Percentiles rank a stretch among this genome's conserved stretches.
Conservation (phyloP, 805 yeast species). For the Ogataea sp. region DNA sequence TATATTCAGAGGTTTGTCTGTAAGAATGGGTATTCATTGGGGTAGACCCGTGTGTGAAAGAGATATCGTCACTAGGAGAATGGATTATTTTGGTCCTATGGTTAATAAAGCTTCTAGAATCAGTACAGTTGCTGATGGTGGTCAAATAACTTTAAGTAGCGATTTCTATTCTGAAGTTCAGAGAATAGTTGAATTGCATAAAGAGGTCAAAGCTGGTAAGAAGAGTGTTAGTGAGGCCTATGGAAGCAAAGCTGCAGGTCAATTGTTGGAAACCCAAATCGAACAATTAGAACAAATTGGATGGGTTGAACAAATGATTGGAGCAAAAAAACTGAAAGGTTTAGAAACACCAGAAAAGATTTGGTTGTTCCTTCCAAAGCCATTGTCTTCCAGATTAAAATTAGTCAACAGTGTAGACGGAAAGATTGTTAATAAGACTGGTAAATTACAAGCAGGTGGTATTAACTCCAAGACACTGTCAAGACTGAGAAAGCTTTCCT, state of each 20-base stretch:
- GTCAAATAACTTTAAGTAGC: constrained; percentile 83
- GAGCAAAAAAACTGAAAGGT: constrained; percentile 88
- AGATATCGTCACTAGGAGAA: constrained; percentile 90
- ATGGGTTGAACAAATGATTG: constrained; percentile 57
- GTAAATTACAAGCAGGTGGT: constrained; percentile 20
- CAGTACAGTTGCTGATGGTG: constrained; percentile 94
- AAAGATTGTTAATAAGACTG: constrained; percentile 19
- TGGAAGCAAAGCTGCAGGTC: constrained; percentile 28
- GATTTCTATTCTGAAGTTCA: constrained; percentile 73
- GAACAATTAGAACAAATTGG: constrained; percentile 60
- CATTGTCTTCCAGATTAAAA: constrained; percentile 52
- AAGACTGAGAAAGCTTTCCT: constrained; percentile 42
- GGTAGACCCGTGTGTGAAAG: constrained; percentile 95
- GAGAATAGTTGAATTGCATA: constrained; percentile 43
- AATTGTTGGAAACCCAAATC: constrained; percentile 55
- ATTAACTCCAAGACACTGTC: constrained; percentile 20
- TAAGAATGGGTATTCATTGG: constrained; percentile 98
- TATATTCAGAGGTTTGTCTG: constrained; percentile 84
- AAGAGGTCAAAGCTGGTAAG: constrained; percentile 25
- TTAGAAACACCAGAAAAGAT: constrained; percentile 87
- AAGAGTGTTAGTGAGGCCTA: constrained; percentile 30
- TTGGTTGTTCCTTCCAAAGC: constrained; percentile 67
- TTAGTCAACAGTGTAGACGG: constrained; percentile 23
- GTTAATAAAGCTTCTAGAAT: constrained; percentile 93
- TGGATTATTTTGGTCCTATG: constrained; percentile 99